Conservation (phyloP, 2,329 filamentous ascomycete species). For the Talaromyces rugulosus region DNA sequence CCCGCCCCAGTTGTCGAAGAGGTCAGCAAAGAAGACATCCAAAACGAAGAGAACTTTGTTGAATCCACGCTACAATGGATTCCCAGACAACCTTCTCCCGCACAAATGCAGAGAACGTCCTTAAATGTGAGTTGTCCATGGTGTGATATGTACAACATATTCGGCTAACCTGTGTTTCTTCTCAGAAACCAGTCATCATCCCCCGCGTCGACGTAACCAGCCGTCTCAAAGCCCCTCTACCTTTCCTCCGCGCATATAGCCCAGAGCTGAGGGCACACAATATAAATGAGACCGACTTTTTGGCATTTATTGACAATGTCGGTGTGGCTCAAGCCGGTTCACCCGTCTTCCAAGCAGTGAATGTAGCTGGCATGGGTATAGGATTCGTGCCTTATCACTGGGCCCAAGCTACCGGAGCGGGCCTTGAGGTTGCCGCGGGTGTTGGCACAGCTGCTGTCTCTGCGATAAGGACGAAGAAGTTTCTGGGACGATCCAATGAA, state of each 20-base stretch:
- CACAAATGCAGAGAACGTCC: background rate
- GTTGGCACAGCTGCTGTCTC: conserved; percentile 4
- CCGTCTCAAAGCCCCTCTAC: conserved; percentile 7
- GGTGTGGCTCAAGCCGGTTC: conserved; percentile 11
- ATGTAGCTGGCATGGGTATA: conserved; percentile 9
- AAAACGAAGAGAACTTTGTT: conserved; percentile 6
- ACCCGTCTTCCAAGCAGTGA: conserved; percentile 9
- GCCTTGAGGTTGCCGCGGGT: conserved; percentile 3
- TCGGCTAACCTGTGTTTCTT: background rate
- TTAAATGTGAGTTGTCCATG: background rate
- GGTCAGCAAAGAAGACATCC: background rate
- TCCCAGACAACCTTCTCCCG: background rate
- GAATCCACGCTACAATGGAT: conserved; percentile 9
- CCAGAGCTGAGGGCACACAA: conserved; percentile 6
- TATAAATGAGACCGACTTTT: conserved; percentile 10
- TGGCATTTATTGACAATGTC: conserved; percentile 16
- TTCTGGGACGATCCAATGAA: conserved; percentile 1
- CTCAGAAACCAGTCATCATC: conserved; percentile 11
- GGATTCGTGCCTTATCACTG: conserved; percentile 14
- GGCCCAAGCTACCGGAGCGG: conserved; percentile 5
- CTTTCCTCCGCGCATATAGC: conserved; percentile 14
- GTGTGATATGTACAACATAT: background rate
- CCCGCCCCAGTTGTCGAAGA: background rate
- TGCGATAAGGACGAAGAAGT: conserved; percentile 3
- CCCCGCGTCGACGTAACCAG: conserved; percentile 10